Evolutionary conservation across 352 stramenopile species (phyloP), one percentile per base, ranked within the genome.

Genomic region (Albugo candida): DNA sequence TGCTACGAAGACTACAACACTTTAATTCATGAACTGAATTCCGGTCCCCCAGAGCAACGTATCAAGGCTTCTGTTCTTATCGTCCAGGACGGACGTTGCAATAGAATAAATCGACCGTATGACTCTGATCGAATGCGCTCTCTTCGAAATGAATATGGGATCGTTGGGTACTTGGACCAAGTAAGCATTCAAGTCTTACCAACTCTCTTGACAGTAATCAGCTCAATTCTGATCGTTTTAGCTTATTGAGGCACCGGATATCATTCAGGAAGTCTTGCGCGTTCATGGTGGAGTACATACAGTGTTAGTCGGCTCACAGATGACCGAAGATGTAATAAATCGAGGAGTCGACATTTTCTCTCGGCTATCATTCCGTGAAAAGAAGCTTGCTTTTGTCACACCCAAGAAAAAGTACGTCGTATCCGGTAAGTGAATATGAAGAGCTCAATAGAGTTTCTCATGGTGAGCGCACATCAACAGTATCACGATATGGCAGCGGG

Each of bases 401-500:
- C 79, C 79, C 4, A 81, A 56, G 53, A 89, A 92, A 51, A 87
- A 86, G 65, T 92, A 92, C 37, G 70, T 89, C 13, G 81, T 73
- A 4, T 80, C 74, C 48, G 69, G 71, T 80, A 53, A 18, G 62
- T 58, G 3, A 14, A 6, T 45, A 0, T 16, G 24, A 46, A 12
- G 34, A 17, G 21, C 6, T 24, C 16, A 40, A n/a, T 39, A 52
- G 31, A 3, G 19, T 14, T 20, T 36, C 11, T 11, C 16, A 13
- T 17, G 47, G n/a, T 21, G 13, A 20, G 13, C 38, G n/a, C 31
- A 10, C 11, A n/a, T 36, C 13, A 14, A 31, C 40, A 65, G 71
- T 92, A 5, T 89, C 76, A 12, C 88, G 85, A 53, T 92, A 92
- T 45, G 79, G 79, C 19, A 68, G 83, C 36, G 65, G 63, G 24